Base-by-base conservation (phyloP, 768 basidiomycete species). In the Amylocystis lapponica region DNA sequence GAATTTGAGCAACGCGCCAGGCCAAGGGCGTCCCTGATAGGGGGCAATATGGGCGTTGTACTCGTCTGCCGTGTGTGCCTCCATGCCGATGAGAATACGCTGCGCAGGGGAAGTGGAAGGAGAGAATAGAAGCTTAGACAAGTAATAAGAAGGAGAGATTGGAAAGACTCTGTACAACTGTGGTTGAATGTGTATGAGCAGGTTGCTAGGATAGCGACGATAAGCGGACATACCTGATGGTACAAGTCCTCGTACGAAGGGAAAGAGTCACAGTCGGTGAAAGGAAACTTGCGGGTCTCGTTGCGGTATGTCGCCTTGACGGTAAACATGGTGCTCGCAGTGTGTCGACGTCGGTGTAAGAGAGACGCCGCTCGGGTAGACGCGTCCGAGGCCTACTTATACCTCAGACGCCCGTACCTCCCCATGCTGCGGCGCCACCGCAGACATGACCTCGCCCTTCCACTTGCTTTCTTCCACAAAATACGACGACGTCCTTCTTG, bases 151-250 rank as follows among this genome's bases (percentile, higher is more conserved):
- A 45, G 74, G 66, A 55, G 69, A 72, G 37, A 81, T 71, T 51
- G 79, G 76, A 57, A 88, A 87, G 46, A 86, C 68, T 50, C 82
- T 81, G 60, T 71, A 75, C 47, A 89, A 75, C 86, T 89, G 51
- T 19, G 34, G 36, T 27, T 7, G 12, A 9, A 27, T 13, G 17
- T 12, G 23, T 23, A 38, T 45, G 27, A 38, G 43, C 8, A 27
- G 32, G 36, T 14, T 19, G 31, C 35, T 29, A 31, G n/a, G 37
- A 34, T 14, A 39, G 41, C 16, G 36, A 43, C 26, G 25, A 47
- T 14, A 2, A 7, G 1, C 21, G 22, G 37, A 60, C 74, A 30
- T 60, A 84, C 86, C 74, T 88, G 81, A 43, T 67, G 64, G 53
- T 70, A 71, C 30, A 89, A 68, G 49, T 84, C 68, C 3, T 73